Evolutionary conservation across 2,329 filamentous ascomycete species (phyloP), one percentile per base, ranked within the genome.

Genomic region (Diaporthe caulivora): DNA sequence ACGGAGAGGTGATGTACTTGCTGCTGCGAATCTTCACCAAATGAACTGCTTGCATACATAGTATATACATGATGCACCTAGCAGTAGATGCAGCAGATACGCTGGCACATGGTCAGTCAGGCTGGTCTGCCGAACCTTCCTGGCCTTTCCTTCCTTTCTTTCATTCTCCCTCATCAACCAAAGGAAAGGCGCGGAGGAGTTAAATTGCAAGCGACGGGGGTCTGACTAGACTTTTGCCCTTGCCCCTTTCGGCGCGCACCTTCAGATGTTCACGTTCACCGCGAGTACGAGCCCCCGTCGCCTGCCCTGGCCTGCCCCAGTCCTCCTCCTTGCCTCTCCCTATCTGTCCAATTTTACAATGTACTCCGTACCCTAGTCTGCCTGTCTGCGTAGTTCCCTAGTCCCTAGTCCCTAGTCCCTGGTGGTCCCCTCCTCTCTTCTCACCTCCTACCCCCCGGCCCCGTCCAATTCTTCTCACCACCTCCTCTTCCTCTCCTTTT

Each of bases 391-490:
- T 34, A 34, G 5, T 5, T 40, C 37, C 37, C 37, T 40, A 13
- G 37, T 40, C 72, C 74, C 74, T 75, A 70, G 75, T 82, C 78
- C 79, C 77, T 77, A 77, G 78, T 75, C 54, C 42, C 42, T 51
- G 60, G 60, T 76, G n/a, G n/a, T n/a, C n/a, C n/a, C n/a, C 79
- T 76, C 77, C 78, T 76, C 76, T 78, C 77, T 79, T 80, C 77
- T 77, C 79, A 77, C 79, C 76, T 76, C 76, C 37, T 40, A 34
- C 77, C 76, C 79, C 70, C 78, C 77, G 79, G 81, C 80, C 80
- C 37, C 7, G 37, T 40, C 37, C 80, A 80, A 78, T 81, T 78
- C 77, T 81, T 81, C 79, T 78, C 77, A 81, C 80, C 62, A 70
- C 73, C 69, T 75, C 73, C 69, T 75, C 64, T 75, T 75, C 76